Percentiles rank a stretch among this genome's conserved stretches.
Evolutionary conservation across 148 eudicot species (phyloP).

Genomic region (Vaccinium myrtillus): DNA sequence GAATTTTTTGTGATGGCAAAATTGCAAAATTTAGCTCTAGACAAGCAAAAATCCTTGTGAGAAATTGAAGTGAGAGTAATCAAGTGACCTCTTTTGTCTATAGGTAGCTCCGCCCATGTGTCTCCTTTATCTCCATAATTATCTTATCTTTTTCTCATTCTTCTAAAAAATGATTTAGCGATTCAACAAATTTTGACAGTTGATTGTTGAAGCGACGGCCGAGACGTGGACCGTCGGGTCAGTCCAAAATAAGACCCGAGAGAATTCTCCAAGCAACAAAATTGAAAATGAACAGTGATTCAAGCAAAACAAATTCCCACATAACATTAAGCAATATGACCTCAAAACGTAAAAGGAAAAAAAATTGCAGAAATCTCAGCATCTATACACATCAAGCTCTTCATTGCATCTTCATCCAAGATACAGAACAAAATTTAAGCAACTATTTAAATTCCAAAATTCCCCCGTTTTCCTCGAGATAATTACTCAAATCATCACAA

Average conservation of each 20-base stretch:
- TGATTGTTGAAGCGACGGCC: too few relatives aligned
- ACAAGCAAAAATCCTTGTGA: too few relatives aligned
- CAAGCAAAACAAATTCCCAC: conserved; percentile 2
- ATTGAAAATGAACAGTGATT: background rate
- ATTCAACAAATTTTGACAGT: too few relatives aligned
- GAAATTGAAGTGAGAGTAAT: too few relatives aligned
- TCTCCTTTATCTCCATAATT: too few relatives aligned
- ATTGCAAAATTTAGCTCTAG: too few relatives aligned
- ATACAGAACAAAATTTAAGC: conserved; percentile 1
- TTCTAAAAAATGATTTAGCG: too few relatives aligned
- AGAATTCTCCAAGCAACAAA: background rate
- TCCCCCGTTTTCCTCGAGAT: conserved; percentile 70
- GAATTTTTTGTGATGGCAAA: too few relatives aligned
- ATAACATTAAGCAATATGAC: background rate
- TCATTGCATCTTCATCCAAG: conserved; percentile 12
- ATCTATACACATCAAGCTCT: conserved; percentile 21
- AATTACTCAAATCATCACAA: conserved; percentile 14
- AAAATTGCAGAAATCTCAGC: conserved; percentile 16
- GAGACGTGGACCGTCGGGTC: too few relatives aligned
- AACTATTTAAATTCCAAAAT: conserved; percentile 51
- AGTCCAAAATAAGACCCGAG: background rate
- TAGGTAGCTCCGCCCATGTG: too few relatives aligned
- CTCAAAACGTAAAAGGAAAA: background rate
- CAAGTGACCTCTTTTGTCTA: too few relatives aligned
- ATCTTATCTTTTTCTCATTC: too few relatives aligned